Percentiles rank a stretch among this genome's conserved stretches.
These are phyloP conservation scores for Hanseniaspora jakobsenii DNA, from an alignment of 805 yeast genomes.

Conservation along the genomic window DNA sequence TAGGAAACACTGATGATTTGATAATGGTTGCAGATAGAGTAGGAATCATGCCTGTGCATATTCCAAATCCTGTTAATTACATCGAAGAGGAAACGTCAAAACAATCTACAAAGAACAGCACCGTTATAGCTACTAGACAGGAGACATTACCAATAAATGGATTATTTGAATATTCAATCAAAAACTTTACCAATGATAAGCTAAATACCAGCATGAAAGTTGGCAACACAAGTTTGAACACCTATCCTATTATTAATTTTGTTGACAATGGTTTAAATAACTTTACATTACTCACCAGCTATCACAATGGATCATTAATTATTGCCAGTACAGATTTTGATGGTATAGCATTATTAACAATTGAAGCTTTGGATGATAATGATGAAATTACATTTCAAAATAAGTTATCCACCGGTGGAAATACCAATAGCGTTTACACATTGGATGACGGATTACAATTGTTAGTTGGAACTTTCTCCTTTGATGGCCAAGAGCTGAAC, in stretches of 20 bases:
- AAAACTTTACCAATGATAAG: conserved; percentile 43
- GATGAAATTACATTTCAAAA: conserved; percentile 17
- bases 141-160: conserved; percentile 49
- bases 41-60: conserved; percentile 4
- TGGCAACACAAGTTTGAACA: conserved; percentile 40
- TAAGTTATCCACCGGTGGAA: conserved; percentile 18
- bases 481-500: conserved; percentile 16
- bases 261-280: conserved; percentile 23
- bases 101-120: neutral
- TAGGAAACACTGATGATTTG: conserved; percentile 27
- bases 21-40: conserved; percentile 60
- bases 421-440: conserved; percentile 29
- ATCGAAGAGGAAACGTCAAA: neutral
- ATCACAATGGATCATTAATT: conserved; percentile 29
- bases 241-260: conserved; percentile 28
- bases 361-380: conserved; percentile 22
- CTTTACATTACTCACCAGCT: conserved; percentile 32
- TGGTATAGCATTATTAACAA: conserved; percentile 29
- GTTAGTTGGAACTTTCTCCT: conserved; percentile 20
- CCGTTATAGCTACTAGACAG: conserved; percentile 24
- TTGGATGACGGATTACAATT: conserved; percentile 22
- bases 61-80: conserved; percentile 13
- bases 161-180: conserved; percentile 65
- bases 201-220: conserved; percentile 27
- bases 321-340: conserved; percentile 40